Evolutionary conservation across 305 asterid species (phyloP).

Genomic region (Plantago lanceolata): DNA sequence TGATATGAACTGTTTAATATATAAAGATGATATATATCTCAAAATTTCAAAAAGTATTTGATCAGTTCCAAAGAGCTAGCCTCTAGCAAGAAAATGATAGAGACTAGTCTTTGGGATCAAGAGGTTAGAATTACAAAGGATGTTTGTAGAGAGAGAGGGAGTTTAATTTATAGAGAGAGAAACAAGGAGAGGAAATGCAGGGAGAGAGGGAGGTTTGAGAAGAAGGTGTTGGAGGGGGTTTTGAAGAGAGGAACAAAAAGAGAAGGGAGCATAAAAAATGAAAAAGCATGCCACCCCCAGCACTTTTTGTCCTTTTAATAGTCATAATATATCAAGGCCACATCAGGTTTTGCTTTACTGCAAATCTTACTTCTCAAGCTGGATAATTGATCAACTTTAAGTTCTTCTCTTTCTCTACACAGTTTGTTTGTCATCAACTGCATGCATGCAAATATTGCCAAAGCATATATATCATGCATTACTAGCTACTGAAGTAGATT

Average conservation of each 20-base stretch:
- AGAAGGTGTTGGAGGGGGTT: constrained; percentile 30
- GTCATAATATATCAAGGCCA: constrained; percentile 45
- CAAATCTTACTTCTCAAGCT: constrained; percentile 43
- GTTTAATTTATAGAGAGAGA: constrained; percentile 24
- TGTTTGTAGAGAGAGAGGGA: not conserved
- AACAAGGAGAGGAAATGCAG: constrained; percentile 22
- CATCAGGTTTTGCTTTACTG: constrained; percentile 35
- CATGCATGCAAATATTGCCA: constrained; percentile 6
- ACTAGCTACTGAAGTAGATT: no score
- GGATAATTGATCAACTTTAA: not conserved
- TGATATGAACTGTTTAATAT: not conserved
- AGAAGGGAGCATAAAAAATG: constrained; percentile 9
- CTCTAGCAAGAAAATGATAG: constrained; percentile 6
- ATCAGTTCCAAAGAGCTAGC: constrained; percentile 6
- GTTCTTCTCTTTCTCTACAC: constrained; percentile 5
- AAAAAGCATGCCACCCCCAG: constrained; percentile 5
- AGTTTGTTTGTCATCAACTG: not conserved
- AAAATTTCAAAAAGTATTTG: no score
- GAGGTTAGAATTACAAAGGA: not conserved
- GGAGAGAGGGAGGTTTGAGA: constrained; percentile 27
- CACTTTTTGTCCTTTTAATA: constrained; percentile 33
- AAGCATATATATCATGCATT: no score
- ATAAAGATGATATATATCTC: not conserved
- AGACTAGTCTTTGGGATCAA: constrained; percentile 3
- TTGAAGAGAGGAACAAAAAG: constrained; percentile 52